Conservation (phyloP, 768 basidiomycete genomes). For the Trametes punicea region DNA sequence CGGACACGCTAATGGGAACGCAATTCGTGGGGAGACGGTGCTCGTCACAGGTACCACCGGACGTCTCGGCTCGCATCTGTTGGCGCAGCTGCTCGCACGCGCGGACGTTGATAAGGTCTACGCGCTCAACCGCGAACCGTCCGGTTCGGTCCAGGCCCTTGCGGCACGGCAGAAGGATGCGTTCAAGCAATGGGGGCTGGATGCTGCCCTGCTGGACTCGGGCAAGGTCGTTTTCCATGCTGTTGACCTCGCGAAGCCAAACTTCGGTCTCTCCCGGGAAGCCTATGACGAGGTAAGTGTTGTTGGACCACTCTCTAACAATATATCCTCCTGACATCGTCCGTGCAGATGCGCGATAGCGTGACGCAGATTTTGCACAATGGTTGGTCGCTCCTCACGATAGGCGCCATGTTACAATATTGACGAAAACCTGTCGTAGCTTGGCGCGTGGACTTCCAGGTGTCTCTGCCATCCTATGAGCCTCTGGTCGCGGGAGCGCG, state of each 20-base stretch:
- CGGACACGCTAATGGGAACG: background rate
- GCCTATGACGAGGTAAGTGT: conserved; percentile 18
- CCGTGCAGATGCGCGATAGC: conserved; percentile 8
- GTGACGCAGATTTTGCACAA: conserved; percentile 27
- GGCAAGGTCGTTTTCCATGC: conserved; percentile 19
- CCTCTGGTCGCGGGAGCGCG: conserved; percentile 30
- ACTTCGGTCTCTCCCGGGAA: conserved; percentile 18
- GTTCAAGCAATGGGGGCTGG: conserved; percentile 17
- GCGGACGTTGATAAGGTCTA: conserved; percentile 23
- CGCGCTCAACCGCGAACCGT: conserved; percentile 23
- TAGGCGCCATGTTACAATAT: background rate
- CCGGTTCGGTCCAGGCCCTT: conserved; percentile 3
- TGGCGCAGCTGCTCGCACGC: conserved; percentile 23
- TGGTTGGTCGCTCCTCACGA: background rate
- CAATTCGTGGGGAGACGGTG: conserved; percentile 18
- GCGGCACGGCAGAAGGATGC: conserved; percentile 14
- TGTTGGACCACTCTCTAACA: too few relatives aligned
- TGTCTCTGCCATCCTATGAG: conserved; percentile 37
- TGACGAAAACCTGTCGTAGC: conserved; percentile 18
- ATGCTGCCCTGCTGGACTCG: conserved; percentile 7
- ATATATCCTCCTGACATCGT: too few relatives aligned
- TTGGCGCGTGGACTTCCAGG: conserved; percentile 42
- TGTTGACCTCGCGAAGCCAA: conserved; percentile 19
- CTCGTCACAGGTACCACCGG: conserved; percentile 35
- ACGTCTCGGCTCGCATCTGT: conserved; percentile 28